Percentiles rank a stretch among this genome's conserved stretches.
phyloP scores from a whole-genome alignment of 805 yeast species.

The Spathaspora passalidarum region DNA sequence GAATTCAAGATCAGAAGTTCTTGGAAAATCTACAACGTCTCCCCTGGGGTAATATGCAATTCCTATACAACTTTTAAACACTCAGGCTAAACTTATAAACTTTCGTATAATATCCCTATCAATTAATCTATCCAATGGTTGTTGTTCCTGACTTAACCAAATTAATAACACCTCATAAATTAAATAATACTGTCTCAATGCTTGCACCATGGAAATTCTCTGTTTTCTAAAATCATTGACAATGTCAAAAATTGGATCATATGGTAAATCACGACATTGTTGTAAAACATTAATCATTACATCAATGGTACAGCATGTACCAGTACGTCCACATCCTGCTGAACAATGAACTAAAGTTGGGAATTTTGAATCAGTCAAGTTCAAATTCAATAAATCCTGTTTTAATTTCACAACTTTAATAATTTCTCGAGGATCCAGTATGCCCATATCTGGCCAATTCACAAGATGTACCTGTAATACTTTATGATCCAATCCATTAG shows the following conservation, averaged over 20 bases:
- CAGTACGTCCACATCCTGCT: conserved; percentile 97
- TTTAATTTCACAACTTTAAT: conserved; percentile 42
- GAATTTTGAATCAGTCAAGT: conserved; percentile 11
- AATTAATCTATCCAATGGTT: conserved; percentile 9
- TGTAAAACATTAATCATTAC: conserved; percentile 23
- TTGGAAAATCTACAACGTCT: too few relatives aligned
- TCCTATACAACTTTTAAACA: too few relatives aligned
- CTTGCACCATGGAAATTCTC: conserved; percentile 59
- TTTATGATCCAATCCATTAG: conserved; percentile 16
- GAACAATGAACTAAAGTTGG: conserved; percentile 87
- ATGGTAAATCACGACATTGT: conserved; percentile 9
- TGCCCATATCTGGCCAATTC: conserved; percentile 83
- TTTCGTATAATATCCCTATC: conserved; percentile 11
- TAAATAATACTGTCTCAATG: conserved; percentile 50
- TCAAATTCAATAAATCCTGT: conserved; percentile 11
- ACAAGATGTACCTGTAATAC: conserved; percentile 73
- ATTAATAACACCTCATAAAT: conserved; percentile 41
- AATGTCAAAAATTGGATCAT: conserved; percentile 44
- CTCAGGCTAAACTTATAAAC: conserved; percentile 9
- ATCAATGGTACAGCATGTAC: conserved; percentile 53
- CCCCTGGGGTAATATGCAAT: too few relatives aligned
- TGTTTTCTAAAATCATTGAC: conserved; percentile 50
- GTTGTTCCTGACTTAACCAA: conserved; percentile 11
- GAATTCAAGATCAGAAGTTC: too few relatives aligned
- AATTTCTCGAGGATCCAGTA: conserved; percentile 54